Percentiles rank a stretch among this genome's conserved stretches.
Evolutionary conservation across 78 protist genomes (phyloP).

Genomic region (Cavenderia fasciculata): DNA sequence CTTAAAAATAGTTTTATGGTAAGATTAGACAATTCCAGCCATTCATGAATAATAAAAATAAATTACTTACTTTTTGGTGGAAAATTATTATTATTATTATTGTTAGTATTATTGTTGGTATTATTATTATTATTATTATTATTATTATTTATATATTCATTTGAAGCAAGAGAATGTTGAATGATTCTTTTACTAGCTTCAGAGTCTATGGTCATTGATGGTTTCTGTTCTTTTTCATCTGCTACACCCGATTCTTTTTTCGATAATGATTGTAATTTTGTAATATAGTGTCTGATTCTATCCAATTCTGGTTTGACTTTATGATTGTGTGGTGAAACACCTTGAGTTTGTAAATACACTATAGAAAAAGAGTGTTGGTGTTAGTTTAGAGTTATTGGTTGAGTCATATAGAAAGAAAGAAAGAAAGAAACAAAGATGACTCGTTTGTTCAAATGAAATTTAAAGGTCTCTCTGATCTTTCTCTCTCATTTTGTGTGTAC

Average conservation of each 20-base stretch:
- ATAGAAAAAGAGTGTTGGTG: background rate
- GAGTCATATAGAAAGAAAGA: background rate
- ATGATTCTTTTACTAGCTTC: constrained; percentile 54
- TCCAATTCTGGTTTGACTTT: constrained; percentile 65
- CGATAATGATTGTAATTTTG: constrained; percentile 12
- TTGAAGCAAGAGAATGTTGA: constrained; percentile 2
- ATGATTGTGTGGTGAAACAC: constrained; percentile 66
- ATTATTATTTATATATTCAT: too few relatives aligned
- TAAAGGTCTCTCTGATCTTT: too few relatives aligned
- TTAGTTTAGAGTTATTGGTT: too few relatives aligned
- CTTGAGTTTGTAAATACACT: constrained; percentile 81
- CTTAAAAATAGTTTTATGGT: too few relatives aligned
- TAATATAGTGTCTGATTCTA: constrained; percentile 57
- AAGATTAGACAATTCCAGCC: too few relatives aligned
- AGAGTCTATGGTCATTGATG: constrained; percentile 9
- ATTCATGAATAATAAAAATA: too few relatives aligned
- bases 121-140: too few relatives aligned
- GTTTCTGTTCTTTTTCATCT: background rate
- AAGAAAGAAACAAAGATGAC: background rate
- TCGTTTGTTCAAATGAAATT: too few relatives aligned
- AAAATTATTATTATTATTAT: background rate
- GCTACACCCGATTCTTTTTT: too few relatives aligned
- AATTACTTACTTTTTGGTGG: constrained; percentile 9
- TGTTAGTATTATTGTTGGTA: too few relatives aligned
- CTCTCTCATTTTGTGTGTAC: background rate